phyloP scores from a whole-genome alignment of 768 basidiomycete genomes.

The Boletales sp. region DNA sequence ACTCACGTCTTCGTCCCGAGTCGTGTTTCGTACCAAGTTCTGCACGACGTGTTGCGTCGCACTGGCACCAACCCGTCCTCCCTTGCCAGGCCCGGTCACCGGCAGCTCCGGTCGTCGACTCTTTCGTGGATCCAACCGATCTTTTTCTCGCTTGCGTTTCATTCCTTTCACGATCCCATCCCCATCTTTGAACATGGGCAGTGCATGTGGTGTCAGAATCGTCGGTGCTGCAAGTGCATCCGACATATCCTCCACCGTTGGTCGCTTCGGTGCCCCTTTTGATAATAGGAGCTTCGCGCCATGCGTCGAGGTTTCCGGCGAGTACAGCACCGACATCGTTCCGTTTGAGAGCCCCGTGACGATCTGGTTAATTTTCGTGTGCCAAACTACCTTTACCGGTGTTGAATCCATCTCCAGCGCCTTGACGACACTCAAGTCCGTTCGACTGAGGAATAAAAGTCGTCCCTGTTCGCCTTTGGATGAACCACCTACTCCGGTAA shows the following conservation, averaged over 20 bases:
- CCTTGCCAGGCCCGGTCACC: constrained; percentile 87
- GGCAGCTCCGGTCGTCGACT: constrained; percentile 90
- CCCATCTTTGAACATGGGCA: constrained; percentile 90
- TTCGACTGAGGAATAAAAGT: constrained; percentile 70
- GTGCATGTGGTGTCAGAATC: constrained; percentile 87
- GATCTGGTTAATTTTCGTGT: constrained; percentile 96
- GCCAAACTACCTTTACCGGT: constrained; percentile 92
- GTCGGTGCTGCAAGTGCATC: constrained; percentile 81
- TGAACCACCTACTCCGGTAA: constrained; percentile 76
- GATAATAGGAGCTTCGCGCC: constrained; percentile 87
- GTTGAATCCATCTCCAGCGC: constrained; percentile 66
- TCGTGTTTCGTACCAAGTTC: constrained; percentile 87
- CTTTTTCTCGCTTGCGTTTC: constrained; percentile 89
- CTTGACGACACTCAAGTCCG: constrained; percentile 65
- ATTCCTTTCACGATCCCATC: constrained; percentile 61
- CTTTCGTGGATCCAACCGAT: constrained; percentile 85
- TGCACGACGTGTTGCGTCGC: constrained; percentile 97
- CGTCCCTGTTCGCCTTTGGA: constrained; percentile 66
- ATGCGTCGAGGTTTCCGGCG: constrained; percentile 83
- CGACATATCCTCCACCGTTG: constrained; percentile 84
- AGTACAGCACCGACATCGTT: constrained; percentile 86
- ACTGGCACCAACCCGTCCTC: constrained; percentile 93
- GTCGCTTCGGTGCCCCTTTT: constrained; percentile 81
- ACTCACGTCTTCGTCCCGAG: constrained; percentile 94
- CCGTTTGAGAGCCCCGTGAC: constrained; percentile 86